phyloP scores from a whole-genome alignment of 1,284 basidiomycete genomes.

The Ustilago tritici region DNA sequence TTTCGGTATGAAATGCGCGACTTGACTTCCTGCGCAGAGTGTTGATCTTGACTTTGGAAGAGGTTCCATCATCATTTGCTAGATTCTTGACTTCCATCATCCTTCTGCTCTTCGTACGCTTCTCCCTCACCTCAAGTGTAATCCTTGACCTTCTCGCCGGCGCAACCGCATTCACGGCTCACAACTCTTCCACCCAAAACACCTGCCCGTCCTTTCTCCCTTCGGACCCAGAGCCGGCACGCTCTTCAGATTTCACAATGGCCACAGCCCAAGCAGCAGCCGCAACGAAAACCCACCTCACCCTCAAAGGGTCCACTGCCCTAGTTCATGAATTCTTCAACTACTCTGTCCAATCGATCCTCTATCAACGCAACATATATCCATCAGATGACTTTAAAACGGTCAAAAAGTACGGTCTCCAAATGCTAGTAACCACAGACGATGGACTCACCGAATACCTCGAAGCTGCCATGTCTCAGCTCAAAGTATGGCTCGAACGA shows the following conservation, averaged over 20 bases:
- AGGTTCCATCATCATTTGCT: too few species aligned
- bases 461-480: slow-evolving; percentile 86
- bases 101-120: not conserved
- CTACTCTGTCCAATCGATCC: slow-evolving; percentile 83
- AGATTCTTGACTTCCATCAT: not conserved
- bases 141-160: too few species aligned
- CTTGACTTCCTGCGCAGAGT: not conserved
- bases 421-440: slow-evolving; percentile 92
- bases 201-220: too few species aligned
- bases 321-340: slow-evolving; percentile 99
- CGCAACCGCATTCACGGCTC: too few species aligned
- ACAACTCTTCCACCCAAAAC: too few species aligned
- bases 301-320: slow-evolving; percentile 92
- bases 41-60: slow-evolving; percentile 16
- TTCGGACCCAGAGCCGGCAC: too few species aligned
- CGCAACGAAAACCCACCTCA: slow-evolving; percentile 70
- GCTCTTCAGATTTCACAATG: slow-evolving; percentile 13
- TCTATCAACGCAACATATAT: slow-evolving; percentile 97
- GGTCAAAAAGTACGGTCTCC: slow-evolving; percentile 92
- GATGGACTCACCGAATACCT: slow-evolving; percentile 92
- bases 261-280: slow-evolving; percentile 59
- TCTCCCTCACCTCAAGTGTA: too few species aligned
- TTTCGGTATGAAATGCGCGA: not conserved
- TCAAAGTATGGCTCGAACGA: slow-evolving; percentile 82
- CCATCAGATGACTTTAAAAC: slow-evolving; percentile 90